phyloP scores from a whole-genome alignment of 176 grass and related monocot species.

The Saccharum officinarum region DNA sequence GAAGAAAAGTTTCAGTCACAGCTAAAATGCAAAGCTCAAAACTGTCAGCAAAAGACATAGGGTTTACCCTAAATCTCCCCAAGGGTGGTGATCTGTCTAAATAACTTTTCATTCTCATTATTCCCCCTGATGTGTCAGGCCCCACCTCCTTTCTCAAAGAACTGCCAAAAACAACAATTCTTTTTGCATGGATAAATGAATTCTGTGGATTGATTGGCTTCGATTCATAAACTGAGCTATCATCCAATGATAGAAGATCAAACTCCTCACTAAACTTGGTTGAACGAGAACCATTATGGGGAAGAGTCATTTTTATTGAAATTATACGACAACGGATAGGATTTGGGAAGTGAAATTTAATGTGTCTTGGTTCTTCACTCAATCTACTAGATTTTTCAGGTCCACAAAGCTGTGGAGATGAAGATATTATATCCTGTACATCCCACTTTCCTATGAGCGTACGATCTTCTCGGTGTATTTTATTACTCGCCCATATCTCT shows the following conservation, averaged over 20 bases:
- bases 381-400: constrained; percentile 58
- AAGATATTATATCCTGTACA: constrained; percentile 58
- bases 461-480: constrained; percentile 72
- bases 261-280: constrained; percentile 56
- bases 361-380: constrained; percentile 63
- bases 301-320: constrained; percentile 80
- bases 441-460: constrained; percentile 95
- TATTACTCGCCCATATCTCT: constrained; percentile 98
- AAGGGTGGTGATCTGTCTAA: constrained; percentile 63
- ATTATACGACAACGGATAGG: constrained; percentile 82
- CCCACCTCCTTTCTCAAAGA: constrained; percentile 62
- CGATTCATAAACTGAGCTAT: constrained; percentile 50
- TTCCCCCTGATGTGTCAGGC: constrained; percentile 60
- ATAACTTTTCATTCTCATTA: constrained; percentile 83
- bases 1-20: constrained; percentile 30
- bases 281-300: constrained; percentile 41
- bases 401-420: constrained; percentile 69
- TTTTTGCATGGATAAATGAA: constrained; percentile 88
- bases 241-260: constrained; percentile 79
- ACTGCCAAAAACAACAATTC: constrained; percentile 77
- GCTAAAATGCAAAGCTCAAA: constrained; percentile 22
- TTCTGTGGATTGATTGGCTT: constrained; percentile 38
- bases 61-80: constrained; percentile 87
- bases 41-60: constrained; percentile 22
- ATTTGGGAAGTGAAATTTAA: constrained; percentile 85